Conservation (phyloP, 2,329 filamentous ascomycete species). For the Harringtonia lauricola region DNA sequence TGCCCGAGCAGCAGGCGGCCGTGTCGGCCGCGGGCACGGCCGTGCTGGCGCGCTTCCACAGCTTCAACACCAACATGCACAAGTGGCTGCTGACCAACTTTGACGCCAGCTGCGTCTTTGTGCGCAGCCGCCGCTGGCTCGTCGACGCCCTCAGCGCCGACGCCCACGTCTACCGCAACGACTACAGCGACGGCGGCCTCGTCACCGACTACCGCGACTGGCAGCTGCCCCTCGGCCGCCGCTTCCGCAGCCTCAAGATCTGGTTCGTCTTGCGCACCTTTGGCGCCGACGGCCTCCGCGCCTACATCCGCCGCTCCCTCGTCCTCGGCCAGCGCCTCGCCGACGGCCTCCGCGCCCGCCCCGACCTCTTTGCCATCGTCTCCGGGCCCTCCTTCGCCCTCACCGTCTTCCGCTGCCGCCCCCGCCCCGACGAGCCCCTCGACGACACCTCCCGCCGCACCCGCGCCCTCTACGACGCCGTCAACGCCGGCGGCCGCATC, state of each 20-base stretch:
- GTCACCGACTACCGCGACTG: constrained; percentile 96
- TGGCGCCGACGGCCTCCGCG: constrained; percentile 58
- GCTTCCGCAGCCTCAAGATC: constrained; percentile 83
- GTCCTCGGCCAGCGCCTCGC: constrained; percentile 60
- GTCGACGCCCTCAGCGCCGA: constrained; percentile 71
- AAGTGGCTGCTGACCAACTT: constrained; percentile 97
- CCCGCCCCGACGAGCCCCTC: constrained; percentile 17
- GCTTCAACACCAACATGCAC: constrained; percentile 92
- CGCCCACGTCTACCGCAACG: constrained; percentile 54
- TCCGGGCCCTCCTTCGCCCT: constrained; percentile 68
- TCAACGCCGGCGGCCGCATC: constrained; percentile 66
- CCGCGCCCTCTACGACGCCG: constrained; percentile 60
- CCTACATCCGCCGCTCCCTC: constrained; percentile 61
- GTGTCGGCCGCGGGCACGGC: constrained; percentile 22
- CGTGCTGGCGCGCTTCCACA: constrained; percentile 63
- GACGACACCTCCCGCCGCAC: constrained; percentile 44
- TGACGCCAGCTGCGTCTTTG: constrained; percentile 71
- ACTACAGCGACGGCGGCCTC: constrained; percentile 66
- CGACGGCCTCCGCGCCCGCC: constrained; percentile 39
- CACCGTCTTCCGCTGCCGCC: constrained; percentile 59
- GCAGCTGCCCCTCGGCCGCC: constrained; percentile 85
- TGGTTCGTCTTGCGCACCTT: constrained; percentile 89
- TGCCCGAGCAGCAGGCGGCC: constrained; percentile 58
- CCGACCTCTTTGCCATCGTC: constrained; percentile 57
- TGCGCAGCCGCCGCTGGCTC: constrained; percentile 65